A percentile compares a stretch with the other conserved stretches of the same genome.
Conservation (phyloP, 805 yeast species). For the Candida takata region DNA sequence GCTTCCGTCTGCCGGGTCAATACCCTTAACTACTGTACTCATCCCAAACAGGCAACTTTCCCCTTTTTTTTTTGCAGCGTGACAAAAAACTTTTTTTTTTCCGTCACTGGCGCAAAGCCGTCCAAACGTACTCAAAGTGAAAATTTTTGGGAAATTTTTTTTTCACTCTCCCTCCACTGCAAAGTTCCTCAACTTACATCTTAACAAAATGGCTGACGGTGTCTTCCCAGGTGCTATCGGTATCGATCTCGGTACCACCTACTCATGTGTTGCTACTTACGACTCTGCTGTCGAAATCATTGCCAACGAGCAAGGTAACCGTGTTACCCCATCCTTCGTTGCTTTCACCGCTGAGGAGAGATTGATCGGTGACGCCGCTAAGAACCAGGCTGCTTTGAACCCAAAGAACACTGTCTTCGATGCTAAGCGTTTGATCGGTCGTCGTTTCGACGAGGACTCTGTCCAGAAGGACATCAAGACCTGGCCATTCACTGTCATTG, state of each 20-base stretch:
- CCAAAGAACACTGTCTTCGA: conserved; percentile 74
- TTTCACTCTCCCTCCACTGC: conserved; percentile 7
- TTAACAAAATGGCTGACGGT: conserved; percentile 82
- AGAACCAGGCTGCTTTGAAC: conserved; percentile 78
- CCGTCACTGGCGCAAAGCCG: background rate
- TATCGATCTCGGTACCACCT: conserved; percentile 93
- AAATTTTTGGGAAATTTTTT: conserved; percentile 18
- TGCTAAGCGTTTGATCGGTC: conserved; percentile 77
- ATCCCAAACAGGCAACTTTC: conserved; percentile 6
- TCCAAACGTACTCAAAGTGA: conserved; percentile 7
- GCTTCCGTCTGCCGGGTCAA: conserved; percentile 15
- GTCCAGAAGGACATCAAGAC: conserved; percentile 89
- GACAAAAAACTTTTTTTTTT: conserved; percentile 3
- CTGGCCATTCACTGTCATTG: conserved; percentile 74
- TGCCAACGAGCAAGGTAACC: conserved; percentile 83
- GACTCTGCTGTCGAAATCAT: conserved; percentile 68
- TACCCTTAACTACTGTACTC: conserved; percentile 4
- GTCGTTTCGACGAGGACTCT: conserved; percentile 66
- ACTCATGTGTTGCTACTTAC: conserved; percentile 76
- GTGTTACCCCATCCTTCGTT: conserved; percentile 77
- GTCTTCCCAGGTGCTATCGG: conserved; percentile 99
- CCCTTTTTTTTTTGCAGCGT: conserved; percentile 2
- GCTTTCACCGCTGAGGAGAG: conserved; percentile 75
- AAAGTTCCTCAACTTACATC: background rate
- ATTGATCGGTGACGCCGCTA: conserved; percentile 78